Evolutionary conservation across 2,329 filamentous ascomycete genomes (phyloP), one percentile per base, ranked within the genome.

Genomic region (Aspergillus costaricaensis): DNA sequence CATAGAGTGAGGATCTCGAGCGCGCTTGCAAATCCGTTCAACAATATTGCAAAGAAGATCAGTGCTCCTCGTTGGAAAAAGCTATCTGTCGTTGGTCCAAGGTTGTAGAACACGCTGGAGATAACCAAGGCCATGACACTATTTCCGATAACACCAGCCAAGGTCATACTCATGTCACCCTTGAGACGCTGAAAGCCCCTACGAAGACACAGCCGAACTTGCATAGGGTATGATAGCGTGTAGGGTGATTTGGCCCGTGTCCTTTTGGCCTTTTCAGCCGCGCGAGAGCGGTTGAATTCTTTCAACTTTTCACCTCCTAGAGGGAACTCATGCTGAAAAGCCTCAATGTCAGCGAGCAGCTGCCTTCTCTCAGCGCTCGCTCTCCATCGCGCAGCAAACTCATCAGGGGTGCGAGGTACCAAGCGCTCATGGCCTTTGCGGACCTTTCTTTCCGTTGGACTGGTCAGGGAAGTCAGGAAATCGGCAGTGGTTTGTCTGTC

Each of bases 1-100:
- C 94, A 97, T 3, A 96, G 84, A 0, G 90, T 92, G 41, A 95
- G 76, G 72, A 96, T 94, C 75, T 95, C 91, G 44, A 93, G 82
- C 54, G 88, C 86, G 69, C 86, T 89, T 58, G 88, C 83, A 68
- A 95, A 93, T 41, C 90, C 91, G 74, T 94, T 96, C 80, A 95
- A 86, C 58, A 96, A 81, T 70, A 92, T 87, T 60, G 91, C 89
- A 72, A 96, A 94, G 84, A 96, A 96, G 51, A 96, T 79, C 14
- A 95, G 81, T 38, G 89, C 87, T 58, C 90, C 90, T 51, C 91
- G 86, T 67, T 86, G 84, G 80, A 88, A 95, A 80, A 96, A 95
- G 68, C 88, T 91, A 38, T 76, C 72, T 0, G 91, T 90, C 5
- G 80, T 82, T 1, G 81, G 69, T n/a, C 83, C 74, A 19, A 94